These are phyloP conservation scores for Stachybotrys echinatus DNA, from an alignment of 2,329 filamentous ascomycete species.

Conservation along the genomic window DNA sequence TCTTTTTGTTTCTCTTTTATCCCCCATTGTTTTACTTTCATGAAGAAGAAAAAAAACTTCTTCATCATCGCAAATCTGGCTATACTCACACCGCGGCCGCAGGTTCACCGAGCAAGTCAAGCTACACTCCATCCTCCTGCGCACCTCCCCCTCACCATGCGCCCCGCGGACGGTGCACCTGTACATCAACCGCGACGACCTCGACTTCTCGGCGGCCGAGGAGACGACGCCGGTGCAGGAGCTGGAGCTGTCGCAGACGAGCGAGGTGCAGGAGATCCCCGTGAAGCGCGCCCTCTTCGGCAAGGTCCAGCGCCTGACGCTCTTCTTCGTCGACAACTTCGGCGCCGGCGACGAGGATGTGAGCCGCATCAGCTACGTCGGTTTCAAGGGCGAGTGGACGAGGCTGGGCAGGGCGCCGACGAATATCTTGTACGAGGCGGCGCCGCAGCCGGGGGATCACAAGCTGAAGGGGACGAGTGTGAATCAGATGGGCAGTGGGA, in stretches of 20 bases:
- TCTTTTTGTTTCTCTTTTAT: constrained; percentile 1
- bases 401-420: constrained; percentile 65
- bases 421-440: constrained; percentile 88
- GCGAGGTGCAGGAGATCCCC: constrained; percentile 79
- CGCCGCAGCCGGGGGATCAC: constrained; percentile 87
- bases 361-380: constrained; percentile 75
- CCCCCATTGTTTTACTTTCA: not conserved
- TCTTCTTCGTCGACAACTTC: constrained; percentile 94
- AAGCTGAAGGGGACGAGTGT: constrained; percentile 53
- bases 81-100: not conserved
- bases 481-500: constrained; percentile 50
- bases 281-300: constrained; percentile 87
- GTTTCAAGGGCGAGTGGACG: constrained; percentile 94
- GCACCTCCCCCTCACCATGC: constrained; percentile 63
- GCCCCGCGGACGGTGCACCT: constrained; percentile 82
- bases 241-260: constrained; percentile 71
- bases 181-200: constrained; percentile 78
- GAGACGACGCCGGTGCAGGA: constrained; percentile 68
- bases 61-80: not conserved
- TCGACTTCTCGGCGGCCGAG: constrained; percentile 76
- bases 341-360: constrained; percentile 73
- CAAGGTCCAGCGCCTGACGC: constrained; percentile 70
- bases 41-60: too few relatives aligned
- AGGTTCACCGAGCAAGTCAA: constrained; percentile 94
- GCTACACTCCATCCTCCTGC: constrained; percentile 82